These are phyloP conservation scores for Neocatenulostroma microsporum DNA, from an alignment of 2,329 filamentous ascomycete species.

Conservation along the genomic window DNA sequence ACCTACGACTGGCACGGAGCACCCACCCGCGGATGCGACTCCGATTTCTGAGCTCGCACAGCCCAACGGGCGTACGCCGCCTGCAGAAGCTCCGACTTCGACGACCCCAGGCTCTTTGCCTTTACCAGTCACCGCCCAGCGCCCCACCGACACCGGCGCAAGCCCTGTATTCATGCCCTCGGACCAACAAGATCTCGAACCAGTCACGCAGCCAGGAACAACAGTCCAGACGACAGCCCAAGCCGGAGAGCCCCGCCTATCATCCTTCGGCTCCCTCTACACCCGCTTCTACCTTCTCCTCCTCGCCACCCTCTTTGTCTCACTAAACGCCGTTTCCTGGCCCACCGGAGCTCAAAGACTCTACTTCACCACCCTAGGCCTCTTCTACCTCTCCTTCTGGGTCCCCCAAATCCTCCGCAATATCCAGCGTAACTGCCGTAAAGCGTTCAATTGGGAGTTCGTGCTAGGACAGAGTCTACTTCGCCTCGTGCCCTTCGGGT, in stretches of 20 bases:
- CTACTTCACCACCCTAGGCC: constrained; percentile 56
- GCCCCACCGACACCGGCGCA: constrained; percentile 40
- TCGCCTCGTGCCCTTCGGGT: constrained; percentile 70
- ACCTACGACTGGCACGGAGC: background rate
- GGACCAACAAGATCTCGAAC: constrained; percentile 46
- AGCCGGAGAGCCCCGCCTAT: constrained; percentile 13
- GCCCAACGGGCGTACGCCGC: too few relatives aligned
- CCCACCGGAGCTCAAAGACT: constrained; percentile 45
- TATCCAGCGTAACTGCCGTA: constrained; percentile 79
- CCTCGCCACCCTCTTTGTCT: constrained; percentile 50
- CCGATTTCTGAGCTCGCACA: constrained; percentile 1
- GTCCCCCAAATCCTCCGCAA: constrained; percentile 87
- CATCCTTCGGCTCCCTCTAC: constrained; percentile 49
- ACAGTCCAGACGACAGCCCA: background rate
- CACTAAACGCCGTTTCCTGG: constrained; percentile 52
- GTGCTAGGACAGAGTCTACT: constrained; percentile 74
- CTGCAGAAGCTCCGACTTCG: background rate
- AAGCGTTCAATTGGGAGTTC: constrained; percentile 86
- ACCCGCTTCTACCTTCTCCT: constrained; percentile 55
- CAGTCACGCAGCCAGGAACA: constrained; percentile 35
- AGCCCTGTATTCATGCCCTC: constrained; percentile 50
- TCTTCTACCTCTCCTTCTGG: constrained; percentile 85
- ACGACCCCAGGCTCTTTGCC: constrained; percentile 35
- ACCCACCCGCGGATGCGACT: background rate
- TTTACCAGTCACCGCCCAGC: constrained; percentile 43